phyloP scores from a whole-genome alignment of 2,329 filamentous ascomycete genomes.

The Diaporthe humulicola region DNA sequence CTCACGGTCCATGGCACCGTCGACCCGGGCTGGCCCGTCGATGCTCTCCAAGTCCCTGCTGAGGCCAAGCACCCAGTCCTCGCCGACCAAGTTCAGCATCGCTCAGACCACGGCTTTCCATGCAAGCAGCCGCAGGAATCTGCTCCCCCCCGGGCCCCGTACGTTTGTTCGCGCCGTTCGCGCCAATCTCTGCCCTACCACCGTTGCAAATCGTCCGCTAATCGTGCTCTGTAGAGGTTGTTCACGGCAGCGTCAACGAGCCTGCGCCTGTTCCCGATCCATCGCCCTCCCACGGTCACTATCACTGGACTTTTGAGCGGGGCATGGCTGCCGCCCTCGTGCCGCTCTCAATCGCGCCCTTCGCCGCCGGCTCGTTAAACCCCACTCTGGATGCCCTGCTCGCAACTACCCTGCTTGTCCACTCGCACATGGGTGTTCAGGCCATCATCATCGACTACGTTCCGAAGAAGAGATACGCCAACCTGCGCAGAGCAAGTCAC shows the following conservation, averaged over 20 bases:
- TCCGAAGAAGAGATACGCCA: conserved; percentile 78
- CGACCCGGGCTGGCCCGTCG: conserved; percentile 39
- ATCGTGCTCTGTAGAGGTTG: conserved; percentile 69
- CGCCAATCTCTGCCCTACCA: conserved; percentile 8
- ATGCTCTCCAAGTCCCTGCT: conserved; percentile 40
- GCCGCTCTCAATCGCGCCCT: conserved; percentile 89
- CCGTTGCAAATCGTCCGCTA: conserved; percentile 53
- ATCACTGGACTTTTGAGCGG: conserved; percentile 99
- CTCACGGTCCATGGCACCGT: conserved; percentile 51
- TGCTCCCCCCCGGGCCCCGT: conserved; percentile 90
- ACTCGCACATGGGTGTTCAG: conserved; percentile 97
- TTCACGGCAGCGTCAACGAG: conserved; percentile 84
- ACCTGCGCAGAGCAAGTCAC: conserved; percentile 73
- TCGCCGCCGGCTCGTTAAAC: conserved; percentile 92
- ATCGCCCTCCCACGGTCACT: conserved; percentile 87
- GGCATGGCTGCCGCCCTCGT: conserved; percentile 84
- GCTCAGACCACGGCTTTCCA: conserved; percentile 84
- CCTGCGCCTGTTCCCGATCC: conserved; percentile 80
- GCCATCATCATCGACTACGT: conserved; percentile 93
- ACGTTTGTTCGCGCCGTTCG: conserved; percentile 55
- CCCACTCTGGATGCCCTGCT: conserved; percentile 89
- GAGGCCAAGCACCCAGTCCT: conserved; percentile 43
- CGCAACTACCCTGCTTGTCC: conserved; percentile 85
- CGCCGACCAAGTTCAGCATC: conserved; percentile 47
- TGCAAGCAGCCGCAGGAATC: conserved; percentile 79